phyloP scores from a whole-genome alignment of 1,284 basidiomycete species.

The Phenoliferia sp. region DNA sequence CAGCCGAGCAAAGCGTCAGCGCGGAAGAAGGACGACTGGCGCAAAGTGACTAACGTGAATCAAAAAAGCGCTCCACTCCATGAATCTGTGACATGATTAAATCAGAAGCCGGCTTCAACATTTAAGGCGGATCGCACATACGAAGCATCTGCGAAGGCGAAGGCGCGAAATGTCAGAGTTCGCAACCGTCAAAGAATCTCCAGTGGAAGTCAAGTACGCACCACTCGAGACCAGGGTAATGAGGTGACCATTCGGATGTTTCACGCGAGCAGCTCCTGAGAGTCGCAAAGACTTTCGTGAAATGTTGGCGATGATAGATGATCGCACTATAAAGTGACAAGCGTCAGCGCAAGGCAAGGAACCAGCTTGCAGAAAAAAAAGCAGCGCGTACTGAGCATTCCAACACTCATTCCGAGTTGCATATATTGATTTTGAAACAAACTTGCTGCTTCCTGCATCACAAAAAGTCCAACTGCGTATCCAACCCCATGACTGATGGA shows the following conservation, averaged over 20 bases:
- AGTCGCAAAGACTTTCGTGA: not conserved
- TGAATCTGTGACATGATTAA: not conserved
- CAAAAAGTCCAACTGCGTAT: not conserved
- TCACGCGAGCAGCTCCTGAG: not conserved
- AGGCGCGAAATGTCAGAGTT: not conserved
- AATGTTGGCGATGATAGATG: not conserved
- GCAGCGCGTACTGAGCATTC: not conserved
- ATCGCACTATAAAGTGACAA: not conserved
- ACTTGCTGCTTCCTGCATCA: not conserved
- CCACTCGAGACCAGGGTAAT: not conserved
- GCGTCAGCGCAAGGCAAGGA: not conserved
- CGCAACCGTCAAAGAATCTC: not conserved
- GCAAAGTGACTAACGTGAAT: not conserved
- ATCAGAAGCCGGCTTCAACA: not conserved
- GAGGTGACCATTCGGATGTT: not conserved
- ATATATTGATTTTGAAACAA: not conserved
- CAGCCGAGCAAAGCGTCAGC: not conserved
- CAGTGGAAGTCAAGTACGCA: too few species aligned
- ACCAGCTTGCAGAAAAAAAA: not conserved
- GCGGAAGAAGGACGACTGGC: not conserved
- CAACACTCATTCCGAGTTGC: not conserved
- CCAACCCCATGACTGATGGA: not conserved
- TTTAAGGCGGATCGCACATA: not conserved
- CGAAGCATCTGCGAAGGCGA: not conserved
- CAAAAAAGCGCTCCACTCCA: not conserved